These are phyloP conservation scores for Ganoderma leucocontextum DNA, from an alignment of 1,284 basidiomycete species.

Conservation along the genomic window DNA sequence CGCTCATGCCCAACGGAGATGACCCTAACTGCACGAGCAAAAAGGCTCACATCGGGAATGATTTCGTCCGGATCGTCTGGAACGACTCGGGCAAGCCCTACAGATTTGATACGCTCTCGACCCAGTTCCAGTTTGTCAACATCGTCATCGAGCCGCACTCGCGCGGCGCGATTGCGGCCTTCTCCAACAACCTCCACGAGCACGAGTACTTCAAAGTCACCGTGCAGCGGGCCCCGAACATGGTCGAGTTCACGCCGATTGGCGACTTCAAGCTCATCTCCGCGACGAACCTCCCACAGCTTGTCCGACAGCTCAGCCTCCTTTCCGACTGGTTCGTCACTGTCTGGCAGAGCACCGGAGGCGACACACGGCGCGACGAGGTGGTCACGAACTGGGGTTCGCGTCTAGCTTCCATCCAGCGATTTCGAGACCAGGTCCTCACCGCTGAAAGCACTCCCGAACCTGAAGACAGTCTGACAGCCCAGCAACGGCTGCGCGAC, in stretches of 20 bases:
- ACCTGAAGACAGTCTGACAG: constrained; percentile 45
- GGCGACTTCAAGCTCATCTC: constrained; percentile 95
- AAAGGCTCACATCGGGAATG: constrained; percentile 95
- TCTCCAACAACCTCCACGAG: constrained; percentile 81
- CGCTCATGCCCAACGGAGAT: constrained; percentile 91
- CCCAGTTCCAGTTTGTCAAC: constrained; percentile 98
- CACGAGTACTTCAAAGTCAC: constrained; percentile 93
- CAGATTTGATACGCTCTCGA: constrained; percentile 89
- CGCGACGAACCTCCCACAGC: constrained; percentile 80
- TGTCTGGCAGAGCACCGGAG: constrained; percentile 80
- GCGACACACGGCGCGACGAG: constrained; percentile 75
- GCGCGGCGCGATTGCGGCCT: constrained; percentile 81
- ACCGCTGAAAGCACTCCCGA: constrained; percentile 33
- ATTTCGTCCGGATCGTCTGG: constrained; percentile 95
- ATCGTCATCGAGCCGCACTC: constrained; percentile 97
- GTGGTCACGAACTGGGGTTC: constrained; percentile 91
- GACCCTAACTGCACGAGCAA: constrained; percentile 82
- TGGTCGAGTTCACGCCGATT: constrained; percentile 91
- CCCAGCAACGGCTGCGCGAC: constrained; percentile 48
- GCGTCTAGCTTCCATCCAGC: constrained; percentile 81
- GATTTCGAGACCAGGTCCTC: constrained; percentile 54
- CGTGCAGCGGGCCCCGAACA: constrained; percentile 84
- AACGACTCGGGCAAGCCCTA: constrained; percentile 94
- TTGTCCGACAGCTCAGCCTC: constrained; percentile 87
- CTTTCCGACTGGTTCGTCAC: constrained; percentile 90